These are phyloP conservation scores for Yamadazyma conglobata DNA, from an alignment of 1,139 yeast genomes.

Conservation along the genomic window DNA sequence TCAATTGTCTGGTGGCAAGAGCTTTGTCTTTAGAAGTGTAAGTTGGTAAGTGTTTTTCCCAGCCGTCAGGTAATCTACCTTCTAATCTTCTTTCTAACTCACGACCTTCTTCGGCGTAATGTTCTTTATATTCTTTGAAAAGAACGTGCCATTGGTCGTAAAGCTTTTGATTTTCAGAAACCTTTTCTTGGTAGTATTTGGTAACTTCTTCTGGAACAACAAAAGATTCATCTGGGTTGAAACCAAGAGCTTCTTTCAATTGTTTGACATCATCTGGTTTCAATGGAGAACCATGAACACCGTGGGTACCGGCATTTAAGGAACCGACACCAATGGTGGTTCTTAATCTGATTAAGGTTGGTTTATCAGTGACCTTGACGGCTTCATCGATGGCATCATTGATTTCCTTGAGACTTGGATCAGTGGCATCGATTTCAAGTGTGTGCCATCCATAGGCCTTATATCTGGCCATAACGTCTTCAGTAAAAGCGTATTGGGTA, in stretches of 20 bases:
- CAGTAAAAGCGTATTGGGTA: slow-evolving; percentile 88
- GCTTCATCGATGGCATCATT: slow-evolving; percentile 69
- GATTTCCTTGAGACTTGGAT: slow-evolving; percentile 70
- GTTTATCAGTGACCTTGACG: slow-evolving; percentile 62
- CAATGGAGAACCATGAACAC: slow-evolving; percentile 95
- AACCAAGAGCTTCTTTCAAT: slow-evolving; percentile 78
- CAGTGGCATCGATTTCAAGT: slow-evolving; percentile 70
- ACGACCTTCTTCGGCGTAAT: slow-evolving; percentile 72
- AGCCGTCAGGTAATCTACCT: slow-evolving; percentile 61
- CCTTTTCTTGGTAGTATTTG: slow-evolving; percentile 57
- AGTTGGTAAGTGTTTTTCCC: slow-evolving; percentile 74
- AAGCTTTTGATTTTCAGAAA: slow-evolving; percentile 52
- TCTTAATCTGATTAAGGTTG: slow-evolving; percentile 81
- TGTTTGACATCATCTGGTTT: slow-evolving; percentile 89
- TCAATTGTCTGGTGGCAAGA: slow-evolving; percentile 90
- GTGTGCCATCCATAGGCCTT: slow-evolving; percentile 95
- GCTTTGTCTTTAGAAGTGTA: slow-evolving; percentile 77
- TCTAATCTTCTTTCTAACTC: slow-evolving; percentile 8
- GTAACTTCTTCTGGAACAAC: slow-evolving; percentile 79
- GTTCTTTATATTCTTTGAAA: slow-evolving; percentile 56
- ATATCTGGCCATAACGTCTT: slow-evolving; percentile 81
- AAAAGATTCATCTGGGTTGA: slow-evolving; percentile 79
- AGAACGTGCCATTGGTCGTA: slow-evolving; percentile 72
- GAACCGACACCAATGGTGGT: slow-evolving; percentile 97
- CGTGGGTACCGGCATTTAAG: slow-evolving; percentile 73